phyloP scores from a whole-genome alignment of 179 eudicot species.

The Gypsophila paniculata region DNA sequence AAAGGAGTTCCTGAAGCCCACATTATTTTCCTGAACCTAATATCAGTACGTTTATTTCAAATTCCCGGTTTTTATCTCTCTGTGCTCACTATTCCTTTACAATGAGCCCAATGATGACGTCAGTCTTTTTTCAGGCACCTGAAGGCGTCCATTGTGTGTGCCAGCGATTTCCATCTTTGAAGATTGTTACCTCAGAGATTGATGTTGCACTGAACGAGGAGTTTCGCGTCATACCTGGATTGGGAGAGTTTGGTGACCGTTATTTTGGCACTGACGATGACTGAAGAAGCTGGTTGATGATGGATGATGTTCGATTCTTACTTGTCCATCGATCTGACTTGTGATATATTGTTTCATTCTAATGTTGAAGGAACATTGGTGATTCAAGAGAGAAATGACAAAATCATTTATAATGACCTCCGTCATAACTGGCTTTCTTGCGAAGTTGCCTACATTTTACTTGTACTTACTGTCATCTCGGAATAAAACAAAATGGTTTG shows the following conservation, averaged over 20 bases:
- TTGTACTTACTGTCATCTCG: too few relatives aligned
- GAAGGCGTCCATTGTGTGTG: constrained; percentile 87
- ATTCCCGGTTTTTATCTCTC: neutral
- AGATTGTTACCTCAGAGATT: constrained; percentile 93
- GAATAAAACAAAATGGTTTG: neutral
- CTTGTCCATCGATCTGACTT: constrained; percentile 1
- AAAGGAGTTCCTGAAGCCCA: constrained; percentile 97
- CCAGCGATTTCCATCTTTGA: constrained; percentile 74
- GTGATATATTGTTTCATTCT: neutral
- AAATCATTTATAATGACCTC: too few relatives aligned
- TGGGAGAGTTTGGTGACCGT: constrained; percentile 98
- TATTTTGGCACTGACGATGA: constrained; percentile 98
- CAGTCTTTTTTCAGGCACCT: constrained; percentile 56
- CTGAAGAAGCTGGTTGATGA: constrained; percentile 24
- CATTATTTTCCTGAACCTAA: constrained; percentile 86
- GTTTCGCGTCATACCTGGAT: constrained; percentile 87
- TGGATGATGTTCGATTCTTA: neutral
- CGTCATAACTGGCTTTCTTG: too few relatives aligned
- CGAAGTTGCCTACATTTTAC: neutral
- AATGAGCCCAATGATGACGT: neutral
- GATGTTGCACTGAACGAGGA: constrained; percentile 76
- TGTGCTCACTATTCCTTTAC: neutral
- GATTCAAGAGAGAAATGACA: neutral
- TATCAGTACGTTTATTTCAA: constrained; percentile 55
- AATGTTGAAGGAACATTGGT: constrained; percentile 8